phyloP scores from a whole-genome alignment of 1,284 basidiomycete genomes.

The Heterobasidion parviporum region DNA sequence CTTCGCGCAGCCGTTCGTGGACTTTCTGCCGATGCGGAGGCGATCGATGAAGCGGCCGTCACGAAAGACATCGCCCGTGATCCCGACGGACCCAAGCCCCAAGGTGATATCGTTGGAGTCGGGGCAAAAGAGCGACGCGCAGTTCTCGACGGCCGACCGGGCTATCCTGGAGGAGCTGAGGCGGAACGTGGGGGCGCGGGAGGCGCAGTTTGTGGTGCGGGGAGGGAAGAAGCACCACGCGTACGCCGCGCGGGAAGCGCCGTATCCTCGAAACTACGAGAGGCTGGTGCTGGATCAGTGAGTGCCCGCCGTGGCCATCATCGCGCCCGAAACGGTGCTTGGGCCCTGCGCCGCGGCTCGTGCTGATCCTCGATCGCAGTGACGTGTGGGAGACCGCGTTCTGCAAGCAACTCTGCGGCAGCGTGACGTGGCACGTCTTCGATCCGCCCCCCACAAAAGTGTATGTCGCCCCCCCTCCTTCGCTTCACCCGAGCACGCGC shows the following conservation, averaged over 20 bases:
- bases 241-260: constrained; percentile 38
- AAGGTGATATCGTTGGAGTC: not conserved
- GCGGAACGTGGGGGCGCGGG: constrained; percentile 39
- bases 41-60: not conserved
- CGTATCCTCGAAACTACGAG: constrained; percentile 61
- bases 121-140: constrained; percentile 2
- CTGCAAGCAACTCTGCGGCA: constrained; percentile 42
- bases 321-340: not conserved
- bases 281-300: constrained; percentile 54
- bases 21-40: not conserved
- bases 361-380: constrained; percentile 22
- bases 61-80: not conserved
- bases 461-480: constrained; percentile 27
- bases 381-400: constrained; percentile 63
- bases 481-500: not conserved
- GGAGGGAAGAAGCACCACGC: constrained; percentile 49
- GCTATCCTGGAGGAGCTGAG: constrained; percentile 49
- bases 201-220: constrained; percentile 45
- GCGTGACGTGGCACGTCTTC: constrained; percentile 56
- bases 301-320: constrained; percentile 20
- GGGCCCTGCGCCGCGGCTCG: constrained; percentile 5
- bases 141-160: constrained; percentile 50
- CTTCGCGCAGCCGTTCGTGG: not conserved
- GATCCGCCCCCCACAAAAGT: constrained; percentile 48
- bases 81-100: not conserved